Evolutionary conservation across 23 red algal genomes (phyloP), one percentile per base, ranked within the genome.

Genomic region (Gracilaria domingensis): DNA sequence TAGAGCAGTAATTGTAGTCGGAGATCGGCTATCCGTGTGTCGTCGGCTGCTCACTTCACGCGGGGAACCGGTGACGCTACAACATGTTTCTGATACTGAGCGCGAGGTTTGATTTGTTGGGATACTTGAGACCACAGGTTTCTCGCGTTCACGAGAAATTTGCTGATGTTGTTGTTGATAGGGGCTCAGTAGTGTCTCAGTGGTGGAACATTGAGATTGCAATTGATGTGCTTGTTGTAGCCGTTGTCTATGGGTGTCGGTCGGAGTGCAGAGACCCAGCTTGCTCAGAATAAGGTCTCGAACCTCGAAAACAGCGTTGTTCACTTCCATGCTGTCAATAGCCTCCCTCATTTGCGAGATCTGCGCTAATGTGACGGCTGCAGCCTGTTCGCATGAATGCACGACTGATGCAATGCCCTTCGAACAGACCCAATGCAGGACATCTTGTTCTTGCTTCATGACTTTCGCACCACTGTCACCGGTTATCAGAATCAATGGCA

Each of bases 231-330:
- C 26, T 64, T 40, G 32, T 60, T 80, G 54, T 18, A 32, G 55
- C 28, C 16, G 75, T 45, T 64, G 32, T 38, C 12, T 20, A 48
- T 80, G 34, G 37, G 66, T 21, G 9, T 89, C 45, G 23, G 72
- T 40, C 12, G 28, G 18, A 13, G 60, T 26, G 4, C 37, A 11
- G 2, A 81, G 57, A 39, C 37, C 66, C 48, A 83, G 36, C 23
- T 66, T 61, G n/a, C 60, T 75, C 1, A 80, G 49, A 55, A 94
- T 82, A 23, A 94, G 57, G 85, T 96, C 87, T 12, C 78, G 66
- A 28, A 92, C 95, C 54, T 96, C 89, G 79, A 91, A 96, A 18
- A 96, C 82, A 38, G 95, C 95, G 30, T 78, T 56, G 83, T 96
- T 96, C 23, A 49, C 20, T 59, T 38, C 49, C 47, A 73, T 57